Base-by-base conservation (phyloP, 352 stramenopile species). In the Phytophthora lateralis region DNA sequence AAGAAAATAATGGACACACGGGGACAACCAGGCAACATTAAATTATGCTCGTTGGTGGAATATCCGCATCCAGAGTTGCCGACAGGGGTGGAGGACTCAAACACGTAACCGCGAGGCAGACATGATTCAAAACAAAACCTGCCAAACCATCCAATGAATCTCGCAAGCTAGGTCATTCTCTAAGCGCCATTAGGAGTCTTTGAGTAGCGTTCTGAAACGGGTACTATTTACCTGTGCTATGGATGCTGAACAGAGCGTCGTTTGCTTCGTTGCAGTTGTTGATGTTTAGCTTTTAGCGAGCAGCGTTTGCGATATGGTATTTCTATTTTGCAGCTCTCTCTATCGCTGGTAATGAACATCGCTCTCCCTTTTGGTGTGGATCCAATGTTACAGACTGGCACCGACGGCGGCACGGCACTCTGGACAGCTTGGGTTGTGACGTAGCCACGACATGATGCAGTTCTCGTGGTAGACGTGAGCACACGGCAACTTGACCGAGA, bases 381-480 rank as follows among this genome's bases (percentile, higher is more conserved):
- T 12, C 26, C 29, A 44, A 37, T 32, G 15, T 39, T 73, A 64
- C 35, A 53, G 8, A 15, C 32, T 55, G 18, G 56, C 35, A 9
- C 73, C 66, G 26, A 82, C 76, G 11, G 53, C 42, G 0, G 70
- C 73, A n/a, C 80, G 80, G 55, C 80, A 89, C 42, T 86, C 71
- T 18, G 80, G 80, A 35, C 80, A 89, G 34, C 63, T 85, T 38
- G 73, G 59, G 57, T 81, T 88, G 46, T 87, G 72, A 2, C 76
- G 74, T 29, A 89, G 58, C 80, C 80, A 88, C 35, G 76, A 73
- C 76, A 89, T 86, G 54, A 82, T 73, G 63, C 80, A 89, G 63
- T 88, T 80, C 39, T 89, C 80, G 45, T 89, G 78, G 69, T 84
- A 88, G 4, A 76, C 38, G 60, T 88, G 80, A 14, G 53, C 45